A percentile compares a stretch with the other conserved stretches of the same genome.
These are phyloP conservation scores for Tagetes erecta DNA, from an alignment of 129 eudicot genomes.

Conservation along the genomic window DNA sequence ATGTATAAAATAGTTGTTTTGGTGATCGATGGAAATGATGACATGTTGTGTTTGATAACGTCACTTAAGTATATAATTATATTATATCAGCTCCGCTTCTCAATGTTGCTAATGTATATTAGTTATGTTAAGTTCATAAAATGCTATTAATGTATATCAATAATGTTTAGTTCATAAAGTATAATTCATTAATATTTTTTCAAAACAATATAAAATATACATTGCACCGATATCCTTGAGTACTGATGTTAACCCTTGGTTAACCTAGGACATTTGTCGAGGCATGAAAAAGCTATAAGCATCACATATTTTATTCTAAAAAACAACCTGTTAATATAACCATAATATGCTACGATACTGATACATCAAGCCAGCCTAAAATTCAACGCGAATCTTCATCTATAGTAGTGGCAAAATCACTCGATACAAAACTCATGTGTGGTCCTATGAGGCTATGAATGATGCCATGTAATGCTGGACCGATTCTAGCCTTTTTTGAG, in stretches of 20 bases:
- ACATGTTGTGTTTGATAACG: too few relatives aligned
- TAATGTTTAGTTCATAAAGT: too few relatives aligned
- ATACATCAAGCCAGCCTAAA: background rate
- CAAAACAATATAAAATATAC: background rate
- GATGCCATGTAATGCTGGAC: background rate
- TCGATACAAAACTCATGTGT: background rate
- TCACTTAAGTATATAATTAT: too few relatives aligned
- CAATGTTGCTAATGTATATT: too few relatives aligned
- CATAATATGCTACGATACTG: background rate
- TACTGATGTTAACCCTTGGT: background rate
- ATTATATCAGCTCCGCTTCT: too few relatives aligned
- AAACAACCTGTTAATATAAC: background rate
- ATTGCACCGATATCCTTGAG: background rate
- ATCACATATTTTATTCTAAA: background rate
- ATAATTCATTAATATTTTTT: background rate
- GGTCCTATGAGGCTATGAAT: too few relatives aligned
- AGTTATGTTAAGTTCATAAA: too few relatives aligned
- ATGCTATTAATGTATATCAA: too few relatives aligned
- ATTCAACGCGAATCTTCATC: background rate
- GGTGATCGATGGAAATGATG: too few relatives aligned
- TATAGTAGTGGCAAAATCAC: background rate
- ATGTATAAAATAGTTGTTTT: too few relatives aligned
- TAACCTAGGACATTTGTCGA: background rate
- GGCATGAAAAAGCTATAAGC: background rate
- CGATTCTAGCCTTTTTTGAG: background rate